phyloP scores from a whole-genome alignment of 257 asterid genomes.

The Rhazya stricta region DNA sequence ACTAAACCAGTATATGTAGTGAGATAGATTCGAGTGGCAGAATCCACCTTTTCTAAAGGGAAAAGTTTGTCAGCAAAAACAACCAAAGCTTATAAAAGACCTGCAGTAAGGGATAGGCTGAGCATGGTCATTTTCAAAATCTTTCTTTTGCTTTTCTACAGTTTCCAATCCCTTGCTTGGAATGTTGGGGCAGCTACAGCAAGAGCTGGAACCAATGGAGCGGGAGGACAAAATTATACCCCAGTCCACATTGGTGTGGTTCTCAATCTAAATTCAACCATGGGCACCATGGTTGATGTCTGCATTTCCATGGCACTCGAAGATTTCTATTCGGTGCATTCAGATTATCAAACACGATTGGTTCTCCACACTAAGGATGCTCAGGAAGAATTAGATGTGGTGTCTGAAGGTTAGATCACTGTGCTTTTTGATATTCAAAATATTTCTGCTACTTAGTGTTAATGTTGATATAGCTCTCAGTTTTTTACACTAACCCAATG shows the following conservation, averaged over 20 bases:
- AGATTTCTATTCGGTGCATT: slow-evolving; percentile 39
- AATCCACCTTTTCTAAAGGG: not conserved
- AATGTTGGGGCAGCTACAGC: slow-evolving; percentile 1
- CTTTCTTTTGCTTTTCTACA: not conserved
- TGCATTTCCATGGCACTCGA: slow-evolving; percentile 47
- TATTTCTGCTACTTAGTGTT: not conserved
- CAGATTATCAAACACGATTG: slow-evolving; percentile 37
- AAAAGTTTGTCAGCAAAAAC: not conserved
- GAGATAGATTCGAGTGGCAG: not conserved
- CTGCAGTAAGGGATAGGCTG: not conserved
- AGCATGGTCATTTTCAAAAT: slow-evolving; percentile 7
- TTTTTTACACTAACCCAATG: too few species aligned
- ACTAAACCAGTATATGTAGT: not conserved
- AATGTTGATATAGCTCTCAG: too few species aligned
- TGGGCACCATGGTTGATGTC: slow-evolving; percentile 42
- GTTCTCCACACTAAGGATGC: slow-evolving; percentile 33
- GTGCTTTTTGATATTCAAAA: not conserved
- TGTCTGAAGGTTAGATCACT: slow-evolving; percentile 36
- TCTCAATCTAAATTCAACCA: slow-evolving; percentile 38
- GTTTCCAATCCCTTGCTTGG: not conserved
- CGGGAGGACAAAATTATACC: not conserved
- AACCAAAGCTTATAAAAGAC: not conserved
- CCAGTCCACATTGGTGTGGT: slow-evolving; percentile 40
- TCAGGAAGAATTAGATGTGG: slow-evolving; percentile 27
- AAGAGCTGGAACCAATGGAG: not conserved